A percentile compares a stretch with the other conserved stretches of the same genome.
Conservation (phyloP, 805 yeast genomes). For the Torulaspora microellipsoides region DNA sequence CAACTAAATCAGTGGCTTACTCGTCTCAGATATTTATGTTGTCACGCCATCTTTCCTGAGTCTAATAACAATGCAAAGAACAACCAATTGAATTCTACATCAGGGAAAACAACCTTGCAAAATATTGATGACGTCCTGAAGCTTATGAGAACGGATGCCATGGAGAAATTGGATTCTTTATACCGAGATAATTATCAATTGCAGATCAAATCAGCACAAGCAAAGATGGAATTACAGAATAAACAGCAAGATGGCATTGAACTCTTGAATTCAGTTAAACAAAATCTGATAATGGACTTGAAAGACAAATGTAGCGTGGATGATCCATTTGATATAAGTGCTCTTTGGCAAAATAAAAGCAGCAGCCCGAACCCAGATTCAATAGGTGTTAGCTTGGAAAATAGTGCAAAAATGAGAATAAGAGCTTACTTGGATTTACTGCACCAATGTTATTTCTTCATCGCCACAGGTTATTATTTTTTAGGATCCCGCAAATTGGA, state of each 20-base stretch:
- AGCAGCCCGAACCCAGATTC: neutral
- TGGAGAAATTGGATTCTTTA: slow-evolving; percentile 42
- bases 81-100: slow-evolving; percentile 5
- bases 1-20: slow-evolving; percentile 66
- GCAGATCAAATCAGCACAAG: slow-evolving; percentile 60
- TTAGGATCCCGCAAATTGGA: slow-evolving; percentile 29
- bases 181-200: slow-evolving; percentile 47
- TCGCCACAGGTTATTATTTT: slow-evolving; percentile 44
- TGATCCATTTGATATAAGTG: slow-evolving; percentile 15
- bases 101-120: slow-evolving; percentile 11
- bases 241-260: slow-evolving; percentile 48
- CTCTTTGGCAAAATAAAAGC: neutral
- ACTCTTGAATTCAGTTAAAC: slow-evolving; percentile 41
- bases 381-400: slow-evolving; percentile 1
- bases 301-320: slow-evolving; percentile 18
- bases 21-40: slow-evolving; percentile 71
- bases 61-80: slow-evolving; percentile 7
- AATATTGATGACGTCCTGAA: slow-evolving; percentile 61
- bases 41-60: slow-evolving; percentile 57
- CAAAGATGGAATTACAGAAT: slow-evolving; percentile 51
- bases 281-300: slow-evolving; percentile 29
- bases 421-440: slow-evolving; percentile 43
- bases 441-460: slow-evolving; percentile 73
- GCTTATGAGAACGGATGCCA: slow-evolving; percentile 57
- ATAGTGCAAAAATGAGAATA: slow-evolving; percentile 8